A percentile compares a stretch with the other conserved stretches of the same genome.
phyloP scores from a whole-genome alignment of 257 asterid species.

The Solanum commersonii region DNA sequence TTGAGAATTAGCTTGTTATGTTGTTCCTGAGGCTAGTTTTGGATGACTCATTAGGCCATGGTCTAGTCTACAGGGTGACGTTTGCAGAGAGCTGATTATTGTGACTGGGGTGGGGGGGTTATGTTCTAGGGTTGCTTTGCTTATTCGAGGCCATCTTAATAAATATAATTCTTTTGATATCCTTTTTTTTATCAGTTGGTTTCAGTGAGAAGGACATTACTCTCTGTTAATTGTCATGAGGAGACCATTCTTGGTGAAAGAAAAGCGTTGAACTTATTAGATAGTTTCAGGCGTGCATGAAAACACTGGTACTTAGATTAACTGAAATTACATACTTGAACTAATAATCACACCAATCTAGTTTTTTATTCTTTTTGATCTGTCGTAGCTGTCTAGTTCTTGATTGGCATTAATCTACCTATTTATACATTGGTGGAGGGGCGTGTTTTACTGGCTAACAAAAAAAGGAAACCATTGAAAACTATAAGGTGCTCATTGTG shows the following conservation, averaged over 20 bases:
- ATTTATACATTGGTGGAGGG: not conserved
- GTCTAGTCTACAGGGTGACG: not conserved
- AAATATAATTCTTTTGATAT: not conserved
- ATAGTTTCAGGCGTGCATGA: not conserved
- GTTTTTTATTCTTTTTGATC: not conserved
- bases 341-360: not conserved
- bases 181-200: not conserved
- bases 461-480: not conserved
- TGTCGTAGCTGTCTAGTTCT: not conserved
- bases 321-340: not conserved
- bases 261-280: not conserved
- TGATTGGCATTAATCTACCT: not conserved
- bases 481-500: not conserved
- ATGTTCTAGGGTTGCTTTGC: not conserved
- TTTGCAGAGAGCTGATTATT: not conserved
- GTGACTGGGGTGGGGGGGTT: not conserved
- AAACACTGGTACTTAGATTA: not conserved
- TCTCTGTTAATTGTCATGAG: not conserved
- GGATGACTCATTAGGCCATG: not conserved
- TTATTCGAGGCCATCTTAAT: not conserved
- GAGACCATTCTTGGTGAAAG: not conserved
- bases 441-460: not conserved
- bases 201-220: not conserved
- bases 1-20: not conserved
- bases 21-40: not conserved